These are phyloP conservation scores for Barbarea vulgaris DNA, from an alignment of 345 rosid species.

Conservation along the genomic window DNA sequence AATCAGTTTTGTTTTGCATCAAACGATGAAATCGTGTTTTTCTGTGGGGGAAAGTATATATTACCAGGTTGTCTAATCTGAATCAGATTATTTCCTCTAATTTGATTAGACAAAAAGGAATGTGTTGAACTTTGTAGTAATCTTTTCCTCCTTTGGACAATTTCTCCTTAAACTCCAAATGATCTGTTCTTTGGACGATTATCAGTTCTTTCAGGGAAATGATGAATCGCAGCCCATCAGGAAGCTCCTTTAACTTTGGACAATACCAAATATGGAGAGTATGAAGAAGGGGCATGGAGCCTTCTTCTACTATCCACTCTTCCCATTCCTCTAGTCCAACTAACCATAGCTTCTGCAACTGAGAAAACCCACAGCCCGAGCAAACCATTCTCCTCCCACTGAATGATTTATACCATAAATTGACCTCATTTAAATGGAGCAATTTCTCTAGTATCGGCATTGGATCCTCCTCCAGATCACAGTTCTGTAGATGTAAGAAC, in stretches of 20 bases:
- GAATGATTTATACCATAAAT: neutral
- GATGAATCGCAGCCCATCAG: constrained; percentile 23
- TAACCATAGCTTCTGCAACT: neutral
- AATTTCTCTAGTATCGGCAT: constrained; percentile 49
- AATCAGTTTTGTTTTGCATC: too few relatives aligned
- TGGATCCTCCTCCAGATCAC: constrained; percentile 43
- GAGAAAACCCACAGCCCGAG: constrained; percentile 15
- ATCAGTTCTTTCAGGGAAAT: constrained; percentile 24
- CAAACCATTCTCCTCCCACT: constrained; percentile 36
- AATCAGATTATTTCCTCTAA: too few relatives aligned
- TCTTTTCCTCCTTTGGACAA: constrained; percentile 51
- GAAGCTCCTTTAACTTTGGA: constrained; percentile 21
- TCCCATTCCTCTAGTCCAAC: accelerated
- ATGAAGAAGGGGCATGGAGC: constrained; percentile 40
- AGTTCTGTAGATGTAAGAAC: neutral
- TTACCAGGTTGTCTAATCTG: too few relatives aligned
- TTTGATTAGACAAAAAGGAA: constrained; percentile 12
- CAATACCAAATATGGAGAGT: constrained; percentile 19
- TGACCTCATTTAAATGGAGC: constrained; percentile 23
- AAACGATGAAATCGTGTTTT: too few relatives aligned
- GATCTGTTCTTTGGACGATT: too few relatives aligned
- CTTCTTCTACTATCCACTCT: constrained; percentile 33
- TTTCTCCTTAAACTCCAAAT: too few relatives aligned
- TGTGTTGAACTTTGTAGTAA: constrained; percentile 40
- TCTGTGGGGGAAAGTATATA: too few relatives aligned